Evolutionary conservation across 2,329 filamentous ascomycete genomes (phyloP), one percentile per base, ranked within the genome.

Genomic region (Hypomyces rosellus): DNA sequence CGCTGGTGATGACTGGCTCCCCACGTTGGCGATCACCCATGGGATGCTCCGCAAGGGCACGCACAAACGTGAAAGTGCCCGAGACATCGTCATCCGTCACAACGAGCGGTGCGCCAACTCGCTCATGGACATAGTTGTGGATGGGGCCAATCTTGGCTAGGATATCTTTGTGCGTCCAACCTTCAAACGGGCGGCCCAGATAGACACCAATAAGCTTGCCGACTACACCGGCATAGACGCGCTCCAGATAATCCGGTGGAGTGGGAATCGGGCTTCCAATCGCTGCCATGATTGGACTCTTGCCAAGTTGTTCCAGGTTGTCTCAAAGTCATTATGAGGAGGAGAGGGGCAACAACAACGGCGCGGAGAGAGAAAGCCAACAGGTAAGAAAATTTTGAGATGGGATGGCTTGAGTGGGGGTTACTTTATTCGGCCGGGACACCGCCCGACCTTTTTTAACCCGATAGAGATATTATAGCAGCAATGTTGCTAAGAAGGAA

Each of bases 121-220:
- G 55, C 2, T 64, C 59, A 49, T 68, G 64, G 16, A 68, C 64
- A 34, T 66, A 67, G 53, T 63, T 56, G n/a, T 55, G 53, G 20
- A 68, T 59, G 5, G 58, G 60, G 4, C 67, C 67, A 0, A 69
- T 57, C 25, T 63, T 50, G 2, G 56, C 16, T 14, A 64, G 38
- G 48, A 69, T 69, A 3, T 57, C 55, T 46, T 65, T 55, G 48
- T 68, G 61, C 2, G 66, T 67, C 67, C 67, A 70, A 38, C 61
- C 61, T 50, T 70, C 66, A 36, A 69, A 66, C 1, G 67, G 67
- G 0, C 67, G 63, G 20, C 67, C 67, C 13, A 69, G 49, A 48
- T 69, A 69, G 7, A 70, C 67, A 15, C 67, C 66, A 22, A 70
- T 65, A 12, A 69, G 56, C 51, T 70, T 70, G 1, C 67, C 67